Evolutionary conservation across 1,284 basidiomycete genomes (phyloP).

Genomic region (Cryptococcus hybrid): DNA sequence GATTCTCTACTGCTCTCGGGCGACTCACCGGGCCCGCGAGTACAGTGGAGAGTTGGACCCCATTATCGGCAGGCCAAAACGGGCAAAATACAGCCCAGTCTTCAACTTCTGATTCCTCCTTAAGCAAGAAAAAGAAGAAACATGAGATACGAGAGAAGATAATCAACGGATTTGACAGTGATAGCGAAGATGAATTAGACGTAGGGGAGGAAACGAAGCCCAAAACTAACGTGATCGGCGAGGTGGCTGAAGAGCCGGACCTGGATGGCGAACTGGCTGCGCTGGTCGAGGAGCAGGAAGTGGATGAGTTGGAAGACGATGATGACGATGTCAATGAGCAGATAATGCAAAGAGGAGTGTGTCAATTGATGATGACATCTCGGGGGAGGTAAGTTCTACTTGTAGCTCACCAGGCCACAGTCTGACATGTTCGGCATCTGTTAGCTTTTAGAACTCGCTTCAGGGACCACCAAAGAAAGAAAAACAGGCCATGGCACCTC

Average conservation of each 20-base stretch:
- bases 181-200: slow-evolving; percentile 22
- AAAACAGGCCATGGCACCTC: neutral
- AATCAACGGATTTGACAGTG: slow-evolving; percentile 34
- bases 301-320: slow-evolving; percentile 33
- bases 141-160: slow-evolving; percentile 30
- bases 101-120: too few species aligned
- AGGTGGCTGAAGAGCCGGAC: neutral
- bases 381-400: slow-evolving; percentile 23
- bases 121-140: slow-evolving; percentile 11
- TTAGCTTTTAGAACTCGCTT: slow-evolving; percentile 37
- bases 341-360: slow-evolving; percentile 23
- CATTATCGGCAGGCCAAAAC: neutral
- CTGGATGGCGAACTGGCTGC: slow-evolving; percentile 29
- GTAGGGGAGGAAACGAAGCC: slow-evolving; percentile 2
- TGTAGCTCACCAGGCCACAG: neutral
- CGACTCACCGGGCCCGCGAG: neutral
- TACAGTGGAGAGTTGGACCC: neutral
- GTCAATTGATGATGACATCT: slow-evolving; percentile 33
- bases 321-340: slow-evolving; percentile 9
- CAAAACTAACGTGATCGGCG: neutral
- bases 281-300: slow-evolving; percentile 26
- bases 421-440: neutral
- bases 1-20: neutral
- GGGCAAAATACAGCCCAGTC: slow-evolving; percentile 10
- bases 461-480: slow-evolving; percentile 37